These are phyloP conservation scores for Petrea volubilis DNA, from an alignment of 257 asterid species.

Conservation along the genomic window DNA sequence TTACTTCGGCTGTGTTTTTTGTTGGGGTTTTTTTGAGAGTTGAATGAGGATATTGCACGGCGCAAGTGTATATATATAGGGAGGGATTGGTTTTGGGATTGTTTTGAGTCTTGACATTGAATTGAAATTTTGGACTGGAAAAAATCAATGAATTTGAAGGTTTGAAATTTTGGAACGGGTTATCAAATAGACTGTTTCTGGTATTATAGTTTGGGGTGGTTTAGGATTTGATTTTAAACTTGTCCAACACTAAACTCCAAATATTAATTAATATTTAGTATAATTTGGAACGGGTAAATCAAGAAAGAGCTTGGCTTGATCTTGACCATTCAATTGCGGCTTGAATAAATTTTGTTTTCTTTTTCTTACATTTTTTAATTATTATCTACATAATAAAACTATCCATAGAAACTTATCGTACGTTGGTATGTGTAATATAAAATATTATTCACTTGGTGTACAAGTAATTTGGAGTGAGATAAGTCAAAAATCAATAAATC, in stretches of 20 bases:
- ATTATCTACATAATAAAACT: too few species aligned
- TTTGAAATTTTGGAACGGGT: conserved; percentile 18
- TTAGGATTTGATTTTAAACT: conserved; percentile 17
- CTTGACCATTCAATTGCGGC: conserved; percentile 1
- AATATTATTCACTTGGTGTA: too few species aligned
- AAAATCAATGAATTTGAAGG: background rate
- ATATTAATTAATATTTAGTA: background rate
- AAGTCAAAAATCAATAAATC: too few species aligned
- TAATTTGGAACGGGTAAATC: background rate
- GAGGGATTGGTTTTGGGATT: background rate
- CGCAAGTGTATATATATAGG: background rate
- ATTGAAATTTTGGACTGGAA: background rate
- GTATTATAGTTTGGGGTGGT: background rate
- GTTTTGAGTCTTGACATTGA: conserved; percentile 10
- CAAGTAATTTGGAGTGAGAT: too few species aligned
- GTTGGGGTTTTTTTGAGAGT: background rate
- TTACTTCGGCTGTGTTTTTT: background rate
- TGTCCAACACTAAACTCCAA: background rate
- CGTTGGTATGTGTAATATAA: too few species aligned
- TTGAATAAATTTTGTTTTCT: too few species aligned
- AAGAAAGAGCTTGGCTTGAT: background rate
- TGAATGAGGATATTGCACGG: background rate
- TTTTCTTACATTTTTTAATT: too few species aligned
- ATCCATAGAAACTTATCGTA: too few species aligned
- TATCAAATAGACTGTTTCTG: conserved; percentile 22